Percentiles rank a stretch among this genome's conserved stretches.
phyloP scores from a whole-genome alignment of 2,329 filamentous ascomycete species.

The Sphaerostilbella broomeana region DNA sequence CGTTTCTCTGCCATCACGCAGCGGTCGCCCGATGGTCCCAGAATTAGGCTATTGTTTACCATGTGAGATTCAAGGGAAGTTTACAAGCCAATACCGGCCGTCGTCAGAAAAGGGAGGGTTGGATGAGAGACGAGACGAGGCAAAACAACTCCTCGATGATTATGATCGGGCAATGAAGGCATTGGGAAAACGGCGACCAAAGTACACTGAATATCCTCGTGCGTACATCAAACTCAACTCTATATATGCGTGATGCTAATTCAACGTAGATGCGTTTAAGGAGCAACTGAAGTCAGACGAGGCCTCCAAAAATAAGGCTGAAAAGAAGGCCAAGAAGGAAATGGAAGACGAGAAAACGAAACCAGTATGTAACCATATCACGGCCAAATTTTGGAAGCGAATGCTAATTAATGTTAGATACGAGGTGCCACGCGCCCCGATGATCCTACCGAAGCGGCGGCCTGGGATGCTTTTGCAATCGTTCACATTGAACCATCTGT shows the following conservation, averaged over 20 bases:
- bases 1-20: conserved; percentile 35
- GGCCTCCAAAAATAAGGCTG: conserved; percentile 39
- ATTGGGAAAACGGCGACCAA: conserved; percentile 37
- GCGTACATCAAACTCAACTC: conserved; percentile 12
- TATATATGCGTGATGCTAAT: conserved; percentile 3
- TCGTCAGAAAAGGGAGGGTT: conserved; percentile 33
- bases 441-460: conserved; percentile 40
- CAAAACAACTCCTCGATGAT: conserved; percentile 33
- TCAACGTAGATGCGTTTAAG: conserved; percentile 33
- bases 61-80: conserved; percentile 39
- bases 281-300: conserved; percentile 42
- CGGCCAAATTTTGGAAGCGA: background rate
- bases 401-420: conserved; percentile 21
- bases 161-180: conserved; percentile 37
- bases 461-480: conserved; percentile 48
- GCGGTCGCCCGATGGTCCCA: conserved; percentile 32
- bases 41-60: conserved; percentile 34
- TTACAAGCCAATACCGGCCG: conserved; percentile 36
- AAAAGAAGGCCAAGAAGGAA: conserved; percentile 39
- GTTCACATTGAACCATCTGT: conserved; percentile 40
- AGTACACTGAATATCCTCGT: conserved; percentile 42
- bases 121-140: conserved; percentile 36
- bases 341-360: conserved; percentile 34
- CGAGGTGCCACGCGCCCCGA: conserved; percentile 38
- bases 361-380: conserved; percentile 25